A percentile compares a stretch with the other conserved stretches of the same genome.
Conservation (phyloP, 2,329 filamentous ascomycete genomes). For the Huntiella moniliformis region DNA sequence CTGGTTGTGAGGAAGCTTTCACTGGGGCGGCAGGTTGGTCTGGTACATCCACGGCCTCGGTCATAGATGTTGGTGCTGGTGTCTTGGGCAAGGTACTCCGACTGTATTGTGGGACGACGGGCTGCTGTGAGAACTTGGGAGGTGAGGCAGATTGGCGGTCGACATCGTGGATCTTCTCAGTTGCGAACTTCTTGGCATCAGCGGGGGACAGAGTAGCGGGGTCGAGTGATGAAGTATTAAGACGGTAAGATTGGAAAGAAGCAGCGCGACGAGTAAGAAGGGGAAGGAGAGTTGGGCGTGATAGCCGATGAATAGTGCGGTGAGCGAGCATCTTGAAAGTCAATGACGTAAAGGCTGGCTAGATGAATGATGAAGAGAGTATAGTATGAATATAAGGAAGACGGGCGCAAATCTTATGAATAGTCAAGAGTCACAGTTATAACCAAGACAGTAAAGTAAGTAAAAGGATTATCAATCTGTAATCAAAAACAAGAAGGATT, state of each 20-base stretch:
- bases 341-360: neutral
- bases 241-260: conserved; percentile 8
- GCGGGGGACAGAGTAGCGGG: conserved; percentile 2
- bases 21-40: neutral
- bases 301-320: conserved; percentile 4
- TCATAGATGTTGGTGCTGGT: neutral
- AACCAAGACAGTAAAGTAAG: neutral
- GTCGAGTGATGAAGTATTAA: conserved; percentile 5
- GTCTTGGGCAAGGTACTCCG: neutral
- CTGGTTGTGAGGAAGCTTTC: neutral
- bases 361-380: neutral
- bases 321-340: conserved; percentile 1
- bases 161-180: neutral
- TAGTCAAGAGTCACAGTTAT: neutral
- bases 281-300: conserved; percentile 3
- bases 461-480: too few relatives aligned
- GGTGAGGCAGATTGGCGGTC: conserved; percentile 2
- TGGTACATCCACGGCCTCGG: neutral
- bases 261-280: neutral
- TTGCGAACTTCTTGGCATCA: conserved; percentile 8
- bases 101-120: too few relatives aligned
- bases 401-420: neutral
- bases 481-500: too few relatives aligned
- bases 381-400: neutral
- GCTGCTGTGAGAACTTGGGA: neutral